A percentile compares a stretch with the other conserved stretches of the same genome.
phyloP scores from a whole-genome alignment of 192 early-diverging fungal genomes.

The Dimargaris cristalligena region DNA sequence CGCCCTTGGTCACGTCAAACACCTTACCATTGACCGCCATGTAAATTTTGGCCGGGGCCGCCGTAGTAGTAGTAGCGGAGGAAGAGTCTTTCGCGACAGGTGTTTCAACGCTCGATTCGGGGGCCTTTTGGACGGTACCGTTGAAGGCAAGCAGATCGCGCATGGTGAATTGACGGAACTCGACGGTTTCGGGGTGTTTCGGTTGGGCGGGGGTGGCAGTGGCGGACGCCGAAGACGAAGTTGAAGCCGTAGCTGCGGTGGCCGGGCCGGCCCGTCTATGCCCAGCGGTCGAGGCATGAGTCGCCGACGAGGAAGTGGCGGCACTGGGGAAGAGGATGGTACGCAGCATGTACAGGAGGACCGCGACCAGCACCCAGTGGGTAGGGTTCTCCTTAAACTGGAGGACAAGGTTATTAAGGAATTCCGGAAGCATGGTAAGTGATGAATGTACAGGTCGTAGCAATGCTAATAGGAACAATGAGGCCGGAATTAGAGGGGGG shows the following conservation, averaged over 20 bases:
- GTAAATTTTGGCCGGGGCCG: slow-evolving; percentile 28
- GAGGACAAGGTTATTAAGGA: neutral
- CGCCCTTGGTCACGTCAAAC: slow-evolving; percentile 73
- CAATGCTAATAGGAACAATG: neutral
- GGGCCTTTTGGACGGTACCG: neutral
- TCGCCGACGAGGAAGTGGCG: neutral
- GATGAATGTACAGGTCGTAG: neutral
- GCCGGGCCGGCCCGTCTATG: neutral
- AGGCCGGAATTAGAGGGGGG: slow-evolving; percentile 5
- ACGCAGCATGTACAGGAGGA: slow-evolving; percentile 7
- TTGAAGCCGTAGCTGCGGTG: neutral
- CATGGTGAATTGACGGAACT: slow-evolving; percentile 4
- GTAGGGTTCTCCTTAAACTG: slow-evolving; percentile 3
- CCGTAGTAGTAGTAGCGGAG: no score
- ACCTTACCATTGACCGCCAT: slow-evolving; percentile 74
- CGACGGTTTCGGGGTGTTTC: slow-evolving; percentile 3
- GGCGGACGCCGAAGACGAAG: neutral
- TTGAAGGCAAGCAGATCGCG: neutral
- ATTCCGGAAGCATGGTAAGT: neutral
- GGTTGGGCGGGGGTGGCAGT: neutral
- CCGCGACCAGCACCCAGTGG: slow-evolving; percentile 6
- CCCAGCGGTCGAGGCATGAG: neutral
- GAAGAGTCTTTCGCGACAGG: no score
- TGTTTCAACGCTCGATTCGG: no score
- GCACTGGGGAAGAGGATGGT: slow-evolving; percentile 5